A percentile compares a stretch with the other conserved stretches of the same genome.
phyloP scores from a whole-genome alignment of 2,329 filamentous ascomycete genomes.

The Neofusicoccum ribis region DNA sequence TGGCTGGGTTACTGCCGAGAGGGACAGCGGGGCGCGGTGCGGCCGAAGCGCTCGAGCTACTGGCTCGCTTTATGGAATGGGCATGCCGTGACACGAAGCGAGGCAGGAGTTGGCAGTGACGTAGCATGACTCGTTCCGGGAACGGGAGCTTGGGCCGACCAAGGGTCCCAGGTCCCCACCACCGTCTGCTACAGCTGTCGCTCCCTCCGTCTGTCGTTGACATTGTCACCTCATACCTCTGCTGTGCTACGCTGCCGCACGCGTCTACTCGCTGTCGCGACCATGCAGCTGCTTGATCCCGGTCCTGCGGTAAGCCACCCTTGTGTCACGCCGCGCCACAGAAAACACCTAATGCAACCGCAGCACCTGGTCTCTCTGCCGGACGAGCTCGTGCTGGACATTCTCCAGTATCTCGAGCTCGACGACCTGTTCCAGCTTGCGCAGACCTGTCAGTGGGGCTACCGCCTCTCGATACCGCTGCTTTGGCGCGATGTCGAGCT shows the following conservation, averaged over 20 bases:
- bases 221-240: neutral
- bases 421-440: slow-evolving; percentile 34
- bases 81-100: neutral
- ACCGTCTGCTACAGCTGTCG: neutral
- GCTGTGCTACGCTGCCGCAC: neutral
- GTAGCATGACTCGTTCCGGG: neutral
- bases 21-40: too few species aligned
- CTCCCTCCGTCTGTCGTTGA: neutral
- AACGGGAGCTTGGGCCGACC: neutral
- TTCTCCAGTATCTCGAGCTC: slow-evolving; percentile 37
- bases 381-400: slow-evolving; percentile 43
- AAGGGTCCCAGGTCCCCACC: neutral
- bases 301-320: neutral
- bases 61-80: neutral
- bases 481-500: slow-evolving; percentile 46
- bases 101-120: neutral
- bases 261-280: neutral
- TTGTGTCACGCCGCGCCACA: neutral
- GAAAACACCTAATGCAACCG: neutral
- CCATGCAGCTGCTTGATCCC: neutral
- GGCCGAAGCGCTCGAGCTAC: too few species aligned
- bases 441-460: slow-evolving; percentile 37
- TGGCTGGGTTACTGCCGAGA: too few species aligned
- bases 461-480: slow-evolving; percentile 37
- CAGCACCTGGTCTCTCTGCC: slow-evolving; percentile 31